Evolutionary conservation across 805 yeast species (phyloP).

Genomic region (Hanseniaspora pseudoguilliermondii): DNA sequence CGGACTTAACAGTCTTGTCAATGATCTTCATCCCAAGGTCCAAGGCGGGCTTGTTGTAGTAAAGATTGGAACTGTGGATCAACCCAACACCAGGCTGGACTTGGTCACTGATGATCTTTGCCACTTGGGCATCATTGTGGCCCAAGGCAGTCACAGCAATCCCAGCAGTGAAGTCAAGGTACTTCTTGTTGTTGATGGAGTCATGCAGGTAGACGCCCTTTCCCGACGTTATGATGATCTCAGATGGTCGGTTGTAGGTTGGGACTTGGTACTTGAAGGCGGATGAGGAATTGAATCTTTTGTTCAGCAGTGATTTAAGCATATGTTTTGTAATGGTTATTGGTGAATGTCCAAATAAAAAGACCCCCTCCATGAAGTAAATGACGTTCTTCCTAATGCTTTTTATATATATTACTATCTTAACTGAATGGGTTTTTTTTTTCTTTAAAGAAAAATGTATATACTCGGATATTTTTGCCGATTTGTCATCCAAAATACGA

Average conservation of each 20-base stretch:
- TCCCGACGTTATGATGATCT: slow-evolving; percentile 64
- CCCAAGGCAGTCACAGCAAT: slow-evolving; percentile 96
- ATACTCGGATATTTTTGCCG: no score
- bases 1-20: slow-evolving; percentile 50
- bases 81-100: slow-evolving; percentile 36
- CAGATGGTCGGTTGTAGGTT: slow-evolving; percentile 65
- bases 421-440: no score
- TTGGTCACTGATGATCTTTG: slow-evolving; percentile 62
- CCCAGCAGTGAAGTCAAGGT: slow-evolving; percentile 87
- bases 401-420: no score
- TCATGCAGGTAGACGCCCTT: slow-evolving; percentile 74
- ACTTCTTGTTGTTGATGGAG: slow-evolving; percentile 53
- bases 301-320: not conserved
- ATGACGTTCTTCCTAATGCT: no score
- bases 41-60: slow-evolving; percentile 73
- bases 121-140: slow-evolving; percentile 64
- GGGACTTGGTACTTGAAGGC: slow-evolving; percentile 41
- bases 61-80: slow-evolving; percentile 76
- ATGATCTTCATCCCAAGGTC: slow-evolving; percentile 62
- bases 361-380: no score
- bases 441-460: no score
- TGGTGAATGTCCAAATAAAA: no score
- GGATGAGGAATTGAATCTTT: slow-evolving; percentile 26
- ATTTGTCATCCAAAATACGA: no score
- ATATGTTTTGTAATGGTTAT: not conserved